These are phyloP conservation scores for Trichosporon faecale DNA, from an alignment of 1,284 basidiomycete genomes.

Conservation along the genomic window DNA sequence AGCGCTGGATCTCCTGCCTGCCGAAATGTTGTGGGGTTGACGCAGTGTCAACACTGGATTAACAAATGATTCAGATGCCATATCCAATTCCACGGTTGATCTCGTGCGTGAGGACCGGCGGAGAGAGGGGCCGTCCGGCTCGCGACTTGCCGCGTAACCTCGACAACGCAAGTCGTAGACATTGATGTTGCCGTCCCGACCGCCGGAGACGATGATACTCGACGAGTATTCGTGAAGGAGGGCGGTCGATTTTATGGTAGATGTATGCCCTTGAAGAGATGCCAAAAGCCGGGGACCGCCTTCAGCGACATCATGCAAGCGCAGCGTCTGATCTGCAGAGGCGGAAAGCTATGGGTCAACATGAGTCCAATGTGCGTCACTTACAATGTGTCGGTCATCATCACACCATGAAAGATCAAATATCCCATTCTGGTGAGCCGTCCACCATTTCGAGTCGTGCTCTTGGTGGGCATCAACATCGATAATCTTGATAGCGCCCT, in stretches of 20 bases:
- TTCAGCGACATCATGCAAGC: constrained; percentile 38
- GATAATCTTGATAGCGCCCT: constrained; percentile 42
- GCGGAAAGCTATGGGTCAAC: constrained; percentile 40
- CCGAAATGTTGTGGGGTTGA: constrained; percentile 20
- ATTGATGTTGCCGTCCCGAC: constrained; percentile 52
- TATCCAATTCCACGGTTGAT: neutral
- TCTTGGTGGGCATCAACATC: constrained; percentile 42
- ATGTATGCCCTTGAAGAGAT: constrained; percentile 46
- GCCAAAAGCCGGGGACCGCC: constrained; percentile 33
- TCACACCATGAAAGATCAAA: constrained; percentile 75
- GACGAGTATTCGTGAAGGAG: constrained; percentile 38
- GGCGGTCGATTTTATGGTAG: constrained; percentile 45
- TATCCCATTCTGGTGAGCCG: constrained; percentile 70
- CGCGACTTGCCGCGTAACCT: constrained; percentile 18
- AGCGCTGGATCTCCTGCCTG: neutral
- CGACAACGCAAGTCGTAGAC: constrained; percentile 49
- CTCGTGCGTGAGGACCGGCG: neutral
- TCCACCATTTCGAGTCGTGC: constrained; percentile 40
- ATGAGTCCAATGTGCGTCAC: constrained; percentile 19
- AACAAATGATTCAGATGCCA: neutral
- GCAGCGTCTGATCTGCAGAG: constrained; percentile 47
- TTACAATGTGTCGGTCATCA: constrained; percentile 55
- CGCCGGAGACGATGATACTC: constrained; percentile 44
- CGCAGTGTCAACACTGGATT: constrained; percentile 19
- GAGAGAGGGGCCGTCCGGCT: neutral